Evolutionary conservation across 1,284 basidiomycete genomes (phyloP), one percentile per base, ranked within the genome.

Genomic region (Cutaneotrichosporon cavernicola): DNA sequence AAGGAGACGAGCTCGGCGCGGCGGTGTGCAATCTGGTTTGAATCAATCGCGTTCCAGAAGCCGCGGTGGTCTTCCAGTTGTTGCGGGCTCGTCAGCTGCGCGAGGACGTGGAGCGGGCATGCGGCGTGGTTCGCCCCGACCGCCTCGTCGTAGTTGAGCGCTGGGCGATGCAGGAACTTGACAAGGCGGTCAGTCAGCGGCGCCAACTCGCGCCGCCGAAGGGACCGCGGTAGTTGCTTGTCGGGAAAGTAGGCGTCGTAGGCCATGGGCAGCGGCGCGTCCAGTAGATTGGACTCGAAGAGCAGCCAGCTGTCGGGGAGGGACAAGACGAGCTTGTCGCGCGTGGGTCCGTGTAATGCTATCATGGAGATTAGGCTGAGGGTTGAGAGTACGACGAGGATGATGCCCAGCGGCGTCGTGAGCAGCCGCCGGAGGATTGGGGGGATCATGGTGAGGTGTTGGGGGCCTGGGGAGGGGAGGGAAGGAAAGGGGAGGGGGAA

Each of bases 1-100:
- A 71, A 76, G 14, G 67, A 55, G 9, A 82, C 78, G 16, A 83
- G 68, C 34, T 71, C 74, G 2, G 68, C 73, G 31, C 82, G 62
- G 30, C 76, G 68, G 31, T 60, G 26, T 9, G 58, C 60, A 40
- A 83, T 76, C 22, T 79, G 75, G 13, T 71, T 68, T 11, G 63
- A 59, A 0, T 49, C 63, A 5, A 82, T 26, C 4, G 6, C 65
- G 0, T 56, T 63, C 82, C 82, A 83, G 51, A 71, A 76, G 0
- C 71, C 69, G 8, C 71, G 66, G 40, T 81, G 73, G 2, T 74
- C 80, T 11, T 68, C 67, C 11, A 80, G 69, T 65, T 81, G 80
- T 69, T 81, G 80, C 4, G 75, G 76, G 66, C 82, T 82, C 43
- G 77, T 74, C 58, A 82, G 69, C 21, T 65, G 59, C 55, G 79